Conservation (phyloP, 208 protist genomes). For the Entamoeba histolytica region DNA sequence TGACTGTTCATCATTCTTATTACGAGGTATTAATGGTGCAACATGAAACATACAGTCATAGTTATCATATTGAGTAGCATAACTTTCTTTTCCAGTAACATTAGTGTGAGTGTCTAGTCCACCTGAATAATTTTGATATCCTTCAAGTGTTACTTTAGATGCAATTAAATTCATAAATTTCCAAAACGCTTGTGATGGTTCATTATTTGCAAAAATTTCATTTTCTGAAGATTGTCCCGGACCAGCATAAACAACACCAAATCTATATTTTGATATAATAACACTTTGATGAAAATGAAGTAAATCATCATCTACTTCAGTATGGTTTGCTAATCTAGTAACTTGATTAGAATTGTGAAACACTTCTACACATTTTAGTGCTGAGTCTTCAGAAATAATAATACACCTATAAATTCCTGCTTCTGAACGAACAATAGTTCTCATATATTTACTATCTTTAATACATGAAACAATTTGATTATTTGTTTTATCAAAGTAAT, state of each 20-base stretch:
- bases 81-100: background rate
- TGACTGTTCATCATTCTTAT: background rate
- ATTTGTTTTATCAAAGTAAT: background rate
- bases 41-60: background rate
- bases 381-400: background rate
- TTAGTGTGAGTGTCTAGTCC: background rate
- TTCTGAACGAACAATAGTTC: background rate
- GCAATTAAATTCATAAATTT: background rate
- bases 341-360: background rate
- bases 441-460: background rate
- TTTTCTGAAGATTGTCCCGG: background rate
- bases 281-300: background rate
- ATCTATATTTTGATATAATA: background rate
- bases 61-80: background rate
- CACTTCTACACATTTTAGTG: background rate
- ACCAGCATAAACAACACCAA: background rate
- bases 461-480: background rate
- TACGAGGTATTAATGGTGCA: background rate
- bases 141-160: background rate
- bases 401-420: background rate
- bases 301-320: background rate
- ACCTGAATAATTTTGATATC: background rate
- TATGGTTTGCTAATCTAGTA: background rate
- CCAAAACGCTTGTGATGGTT: background rate
- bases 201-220: background rate